These are phyloP conservation scores for Cercospora sp. DNA, from an alignment of 2,329 filamentous ascomycete genomes.

Conservation along the genomic window DNA sequence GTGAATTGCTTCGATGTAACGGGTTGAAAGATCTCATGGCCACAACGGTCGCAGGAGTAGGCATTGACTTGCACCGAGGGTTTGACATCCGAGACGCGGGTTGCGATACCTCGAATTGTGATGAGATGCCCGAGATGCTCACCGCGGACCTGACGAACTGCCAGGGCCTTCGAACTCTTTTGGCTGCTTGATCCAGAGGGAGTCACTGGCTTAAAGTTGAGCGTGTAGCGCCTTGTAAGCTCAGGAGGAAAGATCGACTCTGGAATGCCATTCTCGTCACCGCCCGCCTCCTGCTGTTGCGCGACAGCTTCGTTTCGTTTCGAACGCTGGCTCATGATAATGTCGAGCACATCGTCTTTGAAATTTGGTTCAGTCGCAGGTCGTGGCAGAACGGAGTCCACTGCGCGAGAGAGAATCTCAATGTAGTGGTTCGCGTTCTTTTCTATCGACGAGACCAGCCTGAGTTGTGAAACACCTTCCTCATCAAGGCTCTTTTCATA, in stretches of 20 bases:
- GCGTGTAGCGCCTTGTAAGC: constrained; percentile 87
- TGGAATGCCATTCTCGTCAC: constrained; percentile 57
- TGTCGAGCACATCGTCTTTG: constrained; percentile 95
- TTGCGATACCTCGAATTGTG: constrained; percentile 90
- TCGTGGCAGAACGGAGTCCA: constrained; percentile 81
- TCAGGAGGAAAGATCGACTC: constrained; percentile 86
- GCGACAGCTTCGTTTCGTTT: constrained; percentile 77
- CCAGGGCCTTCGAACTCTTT: constrained; percentile 63
- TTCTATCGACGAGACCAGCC: constrained; percentile 81
- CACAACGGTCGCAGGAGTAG: constrained; percentile 95
- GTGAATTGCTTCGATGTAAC: constrained; percentile 88
- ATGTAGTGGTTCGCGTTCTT: constrained; percentile 93
- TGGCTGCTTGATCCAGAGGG: constrained; percentile 65
- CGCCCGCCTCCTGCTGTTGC: constrained; percentile 42
- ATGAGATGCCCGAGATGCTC: constrained; percentile 92
- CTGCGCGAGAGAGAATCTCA: constrained; percentile 82
- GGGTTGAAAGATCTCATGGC: constrained; percentile 96
- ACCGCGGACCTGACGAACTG: constrained; percentile 89
- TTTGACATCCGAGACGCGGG: constrained; percentile 95
- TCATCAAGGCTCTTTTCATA: constrained; percentile 73
- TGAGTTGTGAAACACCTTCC: constrained; percentile 51
- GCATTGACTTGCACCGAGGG: constrained; percentile 96
- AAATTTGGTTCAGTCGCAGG: constrained; percentile 81
- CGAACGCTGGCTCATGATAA: constrained; percentile 89
- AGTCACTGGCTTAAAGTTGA: constrained; percentile 93